Evolutionary conservation across 2,329 filamentous ascomycete genomes (phyloP).

Genomic region (Nigrograna mackinnonii): DNA sequence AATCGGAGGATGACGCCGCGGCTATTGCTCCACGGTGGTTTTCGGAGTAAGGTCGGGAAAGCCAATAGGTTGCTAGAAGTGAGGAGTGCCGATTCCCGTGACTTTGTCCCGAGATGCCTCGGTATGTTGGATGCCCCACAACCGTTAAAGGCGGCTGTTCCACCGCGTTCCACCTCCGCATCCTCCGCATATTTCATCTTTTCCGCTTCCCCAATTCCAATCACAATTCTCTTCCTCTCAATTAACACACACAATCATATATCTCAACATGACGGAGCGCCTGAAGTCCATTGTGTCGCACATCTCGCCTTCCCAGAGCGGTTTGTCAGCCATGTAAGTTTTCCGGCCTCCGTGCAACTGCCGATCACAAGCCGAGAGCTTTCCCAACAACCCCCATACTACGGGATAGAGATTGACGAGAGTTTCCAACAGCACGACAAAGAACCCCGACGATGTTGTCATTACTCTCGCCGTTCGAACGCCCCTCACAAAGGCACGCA

Average conservation of each 20-base stretch:
- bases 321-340: conserved; percentile 76
- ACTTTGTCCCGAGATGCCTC: conserved; percentile 17
- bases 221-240: conserved; percentile 3
- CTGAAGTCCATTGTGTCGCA: conserved; percentile 88
- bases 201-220: not conserved
- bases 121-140: conserved; percentile 9
- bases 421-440: conserved; percentile 67
- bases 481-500: conserved; percentile 82
- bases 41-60: too few species aligned
- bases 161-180: conserved; percentile 5
- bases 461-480: conserved; percentile 92
- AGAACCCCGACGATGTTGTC: conserved; percentile 95
- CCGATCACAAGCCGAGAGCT: conserved; percentile 5
- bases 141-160: too few species aligned
- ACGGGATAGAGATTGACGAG: conserved; percentile 6
- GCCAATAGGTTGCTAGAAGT: too few species aligned
- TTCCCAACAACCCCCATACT: not conserved
- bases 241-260: conserved; percentile 6
- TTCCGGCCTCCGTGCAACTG: conserved; percentile 1
- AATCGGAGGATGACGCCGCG: too few species aligned
- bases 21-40: too few species aligned
- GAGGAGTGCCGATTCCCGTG: too few species aligned
- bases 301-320: conserved; percentile 72
- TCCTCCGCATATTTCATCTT: conserved; percentile 1
- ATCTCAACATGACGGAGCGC: conserved; percentile 64